phyloP scores from a whole-genome alignment of 768 basidiomycete genomes.

The Phanerochaete sordida region DNA sequence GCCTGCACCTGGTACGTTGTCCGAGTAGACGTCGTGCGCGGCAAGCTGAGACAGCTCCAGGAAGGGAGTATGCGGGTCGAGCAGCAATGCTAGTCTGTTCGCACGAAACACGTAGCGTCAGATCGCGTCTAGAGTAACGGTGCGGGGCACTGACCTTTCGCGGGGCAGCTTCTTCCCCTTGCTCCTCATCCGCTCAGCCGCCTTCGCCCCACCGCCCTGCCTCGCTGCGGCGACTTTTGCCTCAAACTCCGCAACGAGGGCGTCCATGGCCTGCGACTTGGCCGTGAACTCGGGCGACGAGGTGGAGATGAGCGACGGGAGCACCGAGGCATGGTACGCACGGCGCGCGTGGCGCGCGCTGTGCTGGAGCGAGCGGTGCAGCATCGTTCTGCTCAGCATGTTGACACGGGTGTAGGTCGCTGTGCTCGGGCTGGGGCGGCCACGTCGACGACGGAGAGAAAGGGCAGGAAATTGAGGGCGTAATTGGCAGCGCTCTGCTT shows the following conservation, averaged over 20 bases:
- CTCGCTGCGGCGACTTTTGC: constrained; percentile 54
- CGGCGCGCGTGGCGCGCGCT: constrained; percentile 11
- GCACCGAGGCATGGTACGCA: constrained; percentile 65
- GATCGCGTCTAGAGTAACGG: neutral
- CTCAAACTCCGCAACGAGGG: constrained; percentile 62
- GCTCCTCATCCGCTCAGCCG: constrained; percentile 67
- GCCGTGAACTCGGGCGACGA: constrained; percentile 67
- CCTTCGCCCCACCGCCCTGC: constrained; percentile 72
- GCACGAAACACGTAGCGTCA: neutral
- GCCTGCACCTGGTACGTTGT: constrained; percentile 82
- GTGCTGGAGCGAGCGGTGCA: constrained; percentile 9
- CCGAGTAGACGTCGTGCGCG: constrained; percentile 81
- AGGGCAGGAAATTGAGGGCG: neutral
- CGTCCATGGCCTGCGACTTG: constrained; percentile 67
- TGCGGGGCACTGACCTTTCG: constrained; percentile 57
- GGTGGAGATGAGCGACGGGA: constrained; percentile 70
- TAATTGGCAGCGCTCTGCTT: neutral
- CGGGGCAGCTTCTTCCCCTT: constrained; percentile 82
- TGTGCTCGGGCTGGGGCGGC: neutral
- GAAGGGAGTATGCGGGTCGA: constrained; percentile 88
- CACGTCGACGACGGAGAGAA: neutral
- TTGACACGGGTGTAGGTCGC: neutral
- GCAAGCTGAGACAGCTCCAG: constrained; percentile 85
- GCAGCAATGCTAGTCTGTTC: constrained; percentile 60
- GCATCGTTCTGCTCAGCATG: neutral